Evolutionary conservation across 345 rosid genomes (phyloP), one percentile per base, ranked within the genome.

Genomic region (Combretum micranthum): DNA sequence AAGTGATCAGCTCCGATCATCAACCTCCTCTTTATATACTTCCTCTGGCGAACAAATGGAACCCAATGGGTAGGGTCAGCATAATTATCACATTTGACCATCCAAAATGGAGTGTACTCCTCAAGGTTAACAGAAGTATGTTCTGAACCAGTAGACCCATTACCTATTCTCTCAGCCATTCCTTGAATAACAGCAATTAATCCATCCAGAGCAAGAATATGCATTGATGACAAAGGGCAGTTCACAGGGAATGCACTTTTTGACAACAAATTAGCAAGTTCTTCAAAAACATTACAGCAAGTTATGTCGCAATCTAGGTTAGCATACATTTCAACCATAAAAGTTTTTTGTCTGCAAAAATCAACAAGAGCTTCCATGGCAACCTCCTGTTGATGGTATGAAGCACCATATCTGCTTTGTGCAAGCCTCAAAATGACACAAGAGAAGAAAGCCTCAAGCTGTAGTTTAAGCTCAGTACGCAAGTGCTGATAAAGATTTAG

Each of bases 1-100:
- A 93, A 93, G 72, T 93, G 99, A 82, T 93, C 97, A 63, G 97
- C 99, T 63, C 99, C 99, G 68, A 93, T 87, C 97, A 89, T 93
- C 67, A 93, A 78, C 71, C 96, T 83, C 75, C 97, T 89, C 78
- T 93, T 93, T 56, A 90, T 89, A 68, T 85, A 87, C 76, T 90
- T 93, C 69, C 88, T 87, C 70, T 88, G 74, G 4, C 95, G 88
- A 61, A 83, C 95, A 75, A 93, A 89, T 50, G 90, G 83, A 63
- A 93, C 96, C 99, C 99, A 93, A 55, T 83, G 83, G 69, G 63
- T 65, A 42, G 99, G 86, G 75, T 87, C 97, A 71, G 64, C 58
- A 56, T 89, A 93, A 66, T 83, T 75, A 42, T 87, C 90, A 66
- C 99, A 90, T 68, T 85, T 90, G 70, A 87, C 95, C 87, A 78